phyloP scores from a whole-genome alignment of 2,329 filamentous ascomycete genomes.

The Diaporthe velutina region DNA sequence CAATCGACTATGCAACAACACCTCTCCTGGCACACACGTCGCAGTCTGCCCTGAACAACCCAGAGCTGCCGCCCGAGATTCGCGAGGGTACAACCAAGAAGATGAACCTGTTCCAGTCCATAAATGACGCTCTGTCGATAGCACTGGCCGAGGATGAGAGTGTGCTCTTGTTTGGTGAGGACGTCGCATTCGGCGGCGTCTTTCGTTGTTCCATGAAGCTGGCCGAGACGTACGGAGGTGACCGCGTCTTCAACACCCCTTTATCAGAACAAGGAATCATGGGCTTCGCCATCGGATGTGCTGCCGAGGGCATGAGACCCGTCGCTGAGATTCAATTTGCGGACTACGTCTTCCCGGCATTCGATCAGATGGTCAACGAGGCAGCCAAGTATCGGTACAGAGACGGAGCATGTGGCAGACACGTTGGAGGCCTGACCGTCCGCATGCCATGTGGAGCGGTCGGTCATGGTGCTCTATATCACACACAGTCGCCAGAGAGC shows the following conservation, averaged over 20 bases:
- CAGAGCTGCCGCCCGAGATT: conserved; percentile 77
- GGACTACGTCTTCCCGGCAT: conserved; percentile 82
- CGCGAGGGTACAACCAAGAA: conserved; percentile 81
- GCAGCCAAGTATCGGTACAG: conserved; percentile 85
- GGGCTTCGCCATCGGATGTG: conserved; percentile 76
- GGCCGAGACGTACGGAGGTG: conserved; percentile 75
- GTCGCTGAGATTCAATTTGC: conserved; percentile 83
- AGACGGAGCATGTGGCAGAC: conserved; percentile 68
- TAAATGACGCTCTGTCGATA: conserved; percentile 89
- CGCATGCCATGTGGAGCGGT: conserved; percentile 93
- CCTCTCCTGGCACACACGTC: conserved; percentile 85
- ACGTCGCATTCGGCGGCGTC: conserved; percentile 88
- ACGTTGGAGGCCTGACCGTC: conserved; percentile 84
- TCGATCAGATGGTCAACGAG: conserved; percentile 84
- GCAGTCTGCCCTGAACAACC: conserved; percentile 76
- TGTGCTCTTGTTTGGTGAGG: conserved; percentile 93
- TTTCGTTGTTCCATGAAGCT: conserved; percentile 78
- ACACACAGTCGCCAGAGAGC: conserved; percentile 89
- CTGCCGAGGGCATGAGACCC: conserved; percentile 75
- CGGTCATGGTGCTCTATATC: conserved; percentile 88
- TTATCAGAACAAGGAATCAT: conserved; percentile 78
- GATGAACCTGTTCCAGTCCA: conserved; percentile 93
- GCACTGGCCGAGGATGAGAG: conserved; percentile 87
- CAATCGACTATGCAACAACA: conserved; percentile 87
- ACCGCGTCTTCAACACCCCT: conserved; percentile 79